Base-by-base conservation (phyloP, 108 stramenopile species). In the Cyclotella baltica region DNA sequence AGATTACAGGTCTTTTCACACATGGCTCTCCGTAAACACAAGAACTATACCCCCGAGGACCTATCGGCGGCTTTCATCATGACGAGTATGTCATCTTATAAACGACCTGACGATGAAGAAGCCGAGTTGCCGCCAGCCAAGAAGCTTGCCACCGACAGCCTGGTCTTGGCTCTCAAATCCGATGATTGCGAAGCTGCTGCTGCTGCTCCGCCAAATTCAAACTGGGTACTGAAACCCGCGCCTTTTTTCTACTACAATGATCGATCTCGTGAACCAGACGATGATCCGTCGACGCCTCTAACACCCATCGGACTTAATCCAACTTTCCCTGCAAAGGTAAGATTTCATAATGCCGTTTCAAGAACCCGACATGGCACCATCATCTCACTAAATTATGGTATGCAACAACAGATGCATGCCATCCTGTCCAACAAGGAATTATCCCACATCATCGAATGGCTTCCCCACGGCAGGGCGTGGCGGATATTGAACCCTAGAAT, bases 251-350 rank as follows among this genome's bases (percentile, higher is more conserved):
- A 83, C 56, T 90, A 90, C 78, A 64, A 47, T 13, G 84, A 90
- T 71, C 81, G 70, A 47, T 88, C 87, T 1, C 20, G 52, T 18
- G 78, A 82, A 23, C 43, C 36, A 18, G 89, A 90, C 62, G 78
- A 75, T 29, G 89, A 90, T 77, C 87, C 89, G 0, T 62, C 86
- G 51, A 86, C 81, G 3, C 88, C 88, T 18, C 33, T 88, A 23
- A 88, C 88, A 9, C 62, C 80, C 8, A 73, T 81, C 11, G 89
- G 84, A 6, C 69, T 81, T 16, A 70, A 87, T 4, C 86, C 90
- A 25, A 88, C 84, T 47, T 88, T 91, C 63, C 87, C 85, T 13
- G 87, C 84, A 3, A 91, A 89, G 67, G 74, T 88, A 77, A 79
- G 82, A 47, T 22, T 74, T 1, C 88, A 85, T 37, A 74, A 85